Evolutionary conservation across 1,139 yeast genomes (phyloP), one percentile per base, ranked within the genome.

Genomic region (Kurtzmaniella quercitrusa): DNA sequence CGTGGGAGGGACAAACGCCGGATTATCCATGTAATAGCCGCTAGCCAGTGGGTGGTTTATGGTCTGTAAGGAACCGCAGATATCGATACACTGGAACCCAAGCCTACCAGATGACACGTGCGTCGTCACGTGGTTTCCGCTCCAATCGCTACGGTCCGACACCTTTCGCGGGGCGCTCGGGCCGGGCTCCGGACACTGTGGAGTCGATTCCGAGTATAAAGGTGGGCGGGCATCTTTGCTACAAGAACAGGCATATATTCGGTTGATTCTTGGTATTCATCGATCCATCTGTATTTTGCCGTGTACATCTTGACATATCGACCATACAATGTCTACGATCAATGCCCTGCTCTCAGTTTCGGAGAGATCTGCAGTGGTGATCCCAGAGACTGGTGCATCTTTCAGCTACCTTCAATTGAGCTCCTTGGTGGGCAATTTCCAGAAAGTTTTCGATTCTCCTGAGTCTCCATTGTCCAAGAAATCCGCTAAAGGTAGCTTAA

Each of bases 341-440:
- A 42, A 38, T 18, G n/a, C 38, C 3, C 41, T 31, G 41, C 27
- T 45, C 19, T 11, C 38, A 17, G 31, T 43, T 4, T 19, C 41
- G 3, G 42, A 45, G 15, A 31, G 24, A 15, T 14, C 38, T 3
- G 47, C 47, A 14, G 45, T 43, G 2, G 33, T 45, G n/a, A 39
- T 45, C 19, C 47, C 47, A 15, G 46, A 45, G 19, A 61, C 63
- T n/a, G 55, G 62, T 3, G 24, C 38, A n/a, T 52, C 60, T 15
- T 53, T 73, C 14, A 56, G 68, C 3, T 74, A 73, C 49, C 49
- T 54, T 5, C 66, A 69, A 11, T 54, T 74, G 8, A 58, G 69
- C 10, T 60, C 61, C 27, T 59, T 68, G 46, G 65, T 71, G 1
- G 73, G 69, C 1, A 76, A 71, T 42, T 56, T 72, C 44, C 78